These are phyloP conservation scores for Fusarium dimerum DNA, from an alignment of 2,329 filamentous ascomycete genomes.

Conservation along the genomic window DNA sequence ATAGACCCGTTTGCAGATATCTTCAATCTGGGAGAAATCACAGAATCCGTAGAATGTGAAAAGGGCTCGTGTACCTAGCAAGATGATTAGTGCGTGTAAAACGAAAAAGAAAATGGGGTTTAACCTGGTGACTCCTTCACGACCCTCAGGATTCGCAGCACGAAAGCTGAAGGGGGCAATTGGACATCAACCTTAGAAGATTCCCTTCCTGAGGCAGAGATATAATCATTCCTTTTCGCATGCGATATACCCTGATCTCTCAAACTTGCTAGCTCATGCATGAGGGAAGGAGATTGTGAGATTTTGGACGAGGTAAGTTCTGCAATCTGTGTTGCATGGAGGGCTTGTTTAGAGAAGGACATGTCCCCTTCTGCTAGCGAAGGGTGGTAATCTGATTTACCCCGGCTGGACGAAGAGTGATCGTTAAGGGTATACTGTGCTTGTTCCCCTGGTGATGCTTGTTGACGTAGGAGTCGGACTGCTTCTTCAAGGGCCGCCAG, in stretches of 20 bases:
- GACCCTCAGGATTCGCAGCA: not conserved
- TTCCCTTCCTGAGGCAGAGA: not conserved
- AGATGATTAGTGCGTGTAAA: not conserved
- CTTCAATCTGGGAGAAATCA: not conserved
- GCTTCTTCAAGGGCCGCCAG: not conserved
- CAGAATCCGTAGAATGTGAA: conserved; percentile 1
- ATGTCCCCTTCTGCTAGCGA: conserved; percentile 1
- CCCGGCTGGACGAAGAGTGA: not conserved
- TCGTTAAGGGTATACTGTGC: not conserved
- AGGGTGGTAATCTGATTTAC: not conserved
- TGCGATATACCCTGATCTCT: not conserved
- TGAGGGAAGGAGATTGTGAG: not conserved
- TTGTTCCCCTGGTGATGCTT: not conserved
- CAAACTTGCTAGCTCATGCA: conserved; percentile 2
- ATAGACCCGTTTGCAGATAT: conserved; percentile 1
- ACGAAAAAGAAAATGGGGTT: not conserved
- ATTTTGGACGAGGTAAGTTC: not conserved
- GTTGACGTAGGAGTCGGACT: not conserved
- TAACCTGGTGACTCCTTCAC: not conserved
- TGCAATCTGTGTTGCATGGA: not conserved
- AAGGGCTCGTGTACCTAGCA: not conserved
- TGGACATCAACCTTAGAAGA: not conserved
- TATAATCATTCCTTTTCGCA: not conserved
- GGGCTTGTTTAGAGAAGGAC: not conserved
- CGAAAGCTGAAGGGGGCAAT: not conserved